Base-by-base conservation (phyloP, 371 early-diverging fungal genomes). In the Mortierella sp. region DNA sequence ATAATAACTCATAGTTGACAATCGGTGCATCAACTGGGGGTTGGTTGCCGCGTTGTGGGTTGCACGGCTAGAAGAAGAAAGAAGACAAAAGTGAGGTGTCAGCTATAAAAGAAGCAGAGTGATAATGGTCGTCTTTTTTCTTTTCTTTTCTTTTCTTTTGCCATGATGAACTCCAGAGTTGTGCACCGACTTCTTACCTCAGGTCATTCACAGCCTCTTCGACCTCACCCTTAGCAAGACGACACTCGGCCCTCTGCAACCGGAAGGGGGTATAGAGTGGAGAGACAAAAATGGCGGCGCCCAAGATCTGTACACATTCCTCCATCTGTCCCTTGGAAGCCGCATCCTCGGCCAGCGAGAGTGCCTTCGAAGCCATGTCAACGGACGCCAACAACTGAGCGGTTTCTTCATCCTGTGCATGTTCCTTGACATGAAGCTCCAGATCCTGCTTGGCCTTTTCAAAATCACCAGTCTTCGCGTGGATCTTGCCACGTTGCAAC, bases 181-280 rank as follows among this genome's bases (percentile, higher is more conserved):
- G n/a, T n/a, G n/a, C 37, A 37, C 9, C 37, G 9, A 37, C 37
- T 37, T 75, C 84, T 81, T 86, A 90, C 90, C 85, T 86, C 43
- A 91, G 83, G 77, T 97, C 97, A 14, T 91, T 90, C 61, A 90
- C 88, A 4, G 96, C 96, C 75, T 92, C 92, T 67, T 94, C 96
- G 30, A 90, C 84, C 60, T 95, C 94, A 16, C 92, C 92, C 46
- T 85, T 81, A 1, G 86, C 85, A 29, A 93, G 69, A 72, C 95
- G 88, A 69, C 92, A 92, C 53, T 93, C 83, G n/a, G 95, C 94
- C 11, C 96, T 84, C 7, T 88, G 68, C 68, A 84, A 62, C 29
- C 94, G 85, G 60, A 91, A 80, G 52, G 86, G 84, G 18, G 84
- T 61, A 12, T 75, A 80, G 56, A 91, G 85, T 19, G 94, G 91